A percentile compares a stretch with the other conserved stretches of the same genome.
Evolutionary conservation across 257 asterid species (phyloP).

Genomic region (Ophiorrhiza pumila): DNA sequence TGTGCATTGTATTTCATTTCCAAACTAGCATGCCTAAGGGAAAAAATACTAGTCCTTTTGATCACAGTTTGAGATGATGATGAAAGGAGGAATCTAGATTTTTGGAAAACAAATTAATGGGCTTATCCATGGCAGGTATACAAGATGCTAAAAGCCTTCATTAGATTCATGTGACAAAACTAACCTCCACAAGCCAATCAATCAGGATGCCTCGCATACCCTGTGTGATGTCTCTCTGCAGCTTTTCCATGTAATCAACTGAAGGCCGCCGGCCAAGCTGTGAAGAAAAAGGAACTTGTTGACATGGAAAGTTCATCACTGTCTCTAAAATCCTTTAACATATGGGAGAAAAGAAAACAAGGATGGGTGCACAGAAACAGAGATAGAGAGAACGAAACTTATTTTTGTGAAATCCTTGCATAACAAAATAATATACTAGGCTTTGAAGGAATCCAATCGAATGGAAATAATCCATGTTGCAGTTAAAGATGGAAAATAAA

Average conservation of each 20-base stretch:
- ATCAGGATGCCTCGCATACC: conserved; percentile 84
- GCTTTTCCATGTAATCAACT: conserved; percentile 70
- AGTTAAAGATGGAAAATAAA: background rate
- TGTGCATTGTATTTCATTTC: background rate
- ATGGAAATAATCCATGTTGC: background rate
- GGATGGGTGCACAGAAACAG: background rate
- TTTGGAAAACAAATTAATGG: background rate
- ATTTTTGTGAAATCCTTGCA: background rate
- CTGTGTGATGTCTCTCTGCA: conserved; percentile 71
- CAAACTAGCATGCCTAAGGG: too few relatives aligned
- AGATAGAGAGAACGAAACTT: background rate
- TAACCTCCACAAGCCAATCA: conserved; percentile 99
- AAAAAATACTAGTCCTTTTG: background rate
- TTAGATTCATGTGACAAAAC: conserved; percentile 21
- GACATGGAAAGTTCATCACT: conserved; percentile 6
- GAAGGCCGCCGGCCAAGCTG: conserved; percentile 77
- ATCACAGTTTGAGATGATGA: background rate
- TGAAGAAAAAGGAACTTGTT: conserved; percentile 20
- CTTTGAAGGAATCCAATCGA: background rate
- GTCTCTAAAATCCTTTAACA: background rate
- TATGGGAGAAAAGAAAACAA: background rate
- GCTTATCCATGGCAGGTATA: background rate
- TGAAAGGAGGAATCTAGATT: background rate
- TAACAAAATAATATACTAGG: background rate
- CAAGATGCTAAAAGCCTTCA: background rate